A percentile compares a stretch with the other conserved stretches of the same genome.
phyloP scores from a whole-genome alignment of 495 filamentous ascomycete species.

The Hypoxylon rickii region DNA sequence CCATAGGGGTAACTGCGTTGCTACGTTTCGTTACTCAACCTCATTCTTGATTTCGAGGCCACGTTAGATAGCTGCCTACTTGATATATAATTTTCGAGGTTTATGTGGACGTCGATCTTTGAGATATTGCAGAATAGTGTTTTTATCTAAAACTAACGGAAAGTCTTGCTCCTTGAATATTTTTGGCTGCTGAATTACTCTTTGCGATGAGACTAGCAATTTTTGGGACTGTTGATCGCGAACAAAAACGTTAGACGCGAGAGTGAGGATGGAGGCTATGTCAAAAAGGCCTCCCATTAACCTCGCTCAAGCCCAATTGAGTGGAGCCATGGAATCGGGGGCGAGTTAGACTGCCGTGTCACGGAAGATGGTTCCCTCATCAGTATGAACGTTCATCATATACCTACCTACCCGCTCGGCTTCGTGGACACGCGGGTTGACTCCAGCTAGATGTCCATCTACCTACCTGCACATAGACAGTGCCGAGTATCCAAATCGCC shows the following conservation, averaged over 20 bases:
- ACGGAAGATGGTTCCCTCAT: conserved; percentile 48
- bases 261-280: conserved; percentile 13
- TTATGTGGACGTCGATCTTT: conserved; percentile 19
- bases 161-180: conserved; percentile 22
- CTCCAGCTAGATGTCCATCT: background rate
- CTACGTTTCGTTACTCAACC: conserved; percentile 29
- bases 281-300: conserved; percentile 35
- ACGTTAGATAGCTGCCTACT: conserved; percentile 6
- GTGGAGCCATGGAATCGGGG: conserved; percentile 44
- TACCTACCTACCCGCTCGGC: conserved; percentile 5
- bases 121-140: conserved; percentile 14
- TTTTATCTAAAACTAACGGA: conserved; percentile 28
- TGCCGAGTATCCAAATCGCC: background rate
- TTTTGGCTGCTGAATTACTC: conserved; percentile 2
- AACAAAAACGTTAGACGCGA: conserved; percentile 7
- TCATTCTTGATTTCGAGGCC: conserved; percentile 8
- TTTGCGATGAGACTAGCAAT: conserved; percentile 5
- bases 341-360: conserved; percentile 47
- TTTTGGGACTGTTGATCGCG: conserved; percentile 9
- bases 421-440: conserved; percentile 5
- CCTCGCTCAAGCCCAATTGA: conserved; percentile 43
- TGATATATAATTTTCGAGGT: conserved; percentile 4
- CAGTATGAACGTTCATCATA: conserved; percentile 11
- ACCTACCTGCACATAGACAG: background rate
- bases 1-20: conserved; percentile 17